phyloP scores from a whole-genome alignment of 768 basidiomycete species.

The Kwoniella dejecticola region DNA sequence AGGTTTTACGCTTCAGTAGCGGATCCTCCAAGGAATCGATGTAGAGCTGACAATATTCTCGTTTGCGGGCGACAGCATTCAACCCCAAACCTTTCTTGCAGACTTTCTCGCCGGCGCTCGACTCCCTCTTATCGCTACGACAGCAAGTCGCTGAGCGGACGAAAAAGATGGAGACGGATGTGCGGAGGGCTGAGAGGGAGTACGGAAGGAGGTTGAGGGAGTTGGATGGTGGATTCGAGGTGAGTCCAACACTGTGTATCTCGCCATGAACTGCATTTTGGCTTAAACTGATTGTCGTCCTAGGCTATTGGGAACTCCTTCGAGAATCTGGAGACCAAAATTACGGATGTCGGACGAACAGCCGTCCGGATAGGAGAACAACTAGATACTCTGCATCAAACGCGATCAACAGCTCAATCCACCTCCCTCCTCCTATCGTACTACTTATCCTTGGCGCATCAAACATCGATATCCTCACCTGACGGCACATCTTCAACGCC shows the following conservation, averaged over 20 bases:
- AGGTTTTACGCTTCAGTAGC: conserved; percentile 1
- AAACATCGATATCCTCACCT: conserved; percentile 27
- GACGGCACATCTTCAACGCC: conserved; percentile 68
- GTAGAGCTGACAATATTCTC: neutral
- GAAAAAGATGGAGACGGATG: conserved; percentile 88
- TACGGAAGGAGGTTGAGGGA: conserved; percentile 94
- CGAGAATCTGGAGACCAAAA: conserved; percentile 81
- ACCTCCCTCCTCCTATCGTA: conserved; percentile 91
- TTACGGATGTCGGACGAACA: conserved; percentile 90
- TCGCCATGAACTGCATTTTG: neutral
- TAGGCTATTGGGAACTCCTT: conserved; percentile 88
- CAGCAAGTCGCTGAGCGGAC: conserved; percentile 88
- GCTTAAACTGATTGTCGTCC: neutral
- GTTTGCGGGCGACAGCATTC: conserved; percentile 60
- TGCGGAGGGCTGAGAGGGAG: conserved; percentile 82
- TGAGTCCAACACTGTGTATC: conserved; percentile 54
- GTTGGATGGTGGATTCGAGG: conserved; percentile 90
- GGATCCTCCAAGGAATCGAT: conserved; percentile 56
- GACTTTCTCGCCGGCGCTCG: conserved; percentile 88
- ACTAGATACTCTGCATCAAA: conserved; percentile 88
- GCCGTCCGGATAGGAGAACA: conserved; percentile 96
- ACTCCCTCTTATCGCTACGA: conserved; percentile 79
- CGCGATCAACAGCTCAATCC: conserved; percentile 88
- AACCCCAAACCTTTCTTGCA: conserved; percentile 89
- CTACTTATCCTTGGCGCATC: conserved; percentile 80